Evolutionary conservation across 2,329 filamentous ascomycete genomes (phyloP).

Genomic region (Diaporthe sp.): DNA sequence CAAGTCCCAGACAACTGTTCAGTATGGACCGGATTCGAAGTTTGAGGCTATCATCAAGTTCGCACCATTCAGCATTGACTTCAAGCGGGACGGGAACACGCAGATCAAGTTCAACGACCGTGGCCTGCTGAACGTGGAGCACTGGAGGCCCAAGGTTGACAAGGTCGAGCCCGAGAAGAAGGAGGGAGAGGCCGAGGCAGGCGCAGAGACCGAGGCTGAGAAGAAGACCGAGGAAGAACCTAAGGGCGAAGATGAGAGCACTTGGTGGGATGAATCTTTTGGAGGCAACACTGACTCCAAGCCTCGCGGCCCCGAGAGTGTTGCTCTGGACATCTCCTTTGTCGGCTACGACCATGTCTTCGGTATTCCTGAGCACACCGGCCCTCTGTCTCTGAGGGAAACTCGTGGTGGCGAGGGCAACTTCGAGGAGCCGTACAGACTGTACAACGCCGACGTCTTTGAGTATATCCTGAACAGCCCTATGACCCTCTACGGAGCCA

Average conservation of each 20-base stretch:
- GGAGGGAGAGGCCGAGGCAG: conserved; percentile 59
- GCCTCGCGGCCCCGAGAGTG: conserved; percentile 92
- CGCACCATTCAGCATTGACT: conserved; percentile 86
- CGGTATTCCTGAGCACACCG: conserved; percentile 93
- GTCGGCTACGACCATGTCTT: conserved; percentile 92
- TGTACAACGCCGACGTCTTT: conserved; percentile 98
- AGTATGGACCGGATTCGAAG: conserved; percentile 81
- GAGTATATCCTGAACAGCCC: conserved; percentile 97
- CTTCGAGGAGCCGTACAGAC: conserved; percentile 88
- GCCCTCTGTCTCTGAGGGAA: conserved; percentile 87
- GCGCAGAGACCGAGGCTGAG: conserved; percentile 58
- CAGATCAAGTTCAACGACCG: conserved; percentile 92
- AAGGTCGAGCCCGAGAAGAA: conserved; percentile 64
- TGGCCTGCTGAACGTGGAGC: conserved; percentile 93
- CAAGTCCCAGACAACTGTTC: conserved; percentile 77
- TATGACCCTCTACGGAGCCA: conserved; percentile 98
- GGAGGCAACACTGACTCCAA: conserved; percentile 96
- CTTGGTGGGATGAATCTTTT: conserved; percentile 98
- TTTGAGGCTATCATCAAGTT: conserved; percentile 89
- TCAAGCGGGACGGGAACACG: conserved; percentile 83
- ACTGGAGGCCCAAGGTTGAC: conserved; percentile 92
- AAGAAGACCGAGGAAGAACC: conserved; percentile 50
- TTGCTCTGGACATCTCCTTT: conserved; percentile 93
- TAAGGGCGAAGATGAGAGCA: conserved; percentile 80
- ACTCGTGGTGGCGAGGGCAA: conserved; percentile 90